Evolutionary conservation across 192 early-diverging fungal genomes (phyloP), one percentile per base, ranked within the genome.

Genomic region (Linnemannia hyalina): DNA sequence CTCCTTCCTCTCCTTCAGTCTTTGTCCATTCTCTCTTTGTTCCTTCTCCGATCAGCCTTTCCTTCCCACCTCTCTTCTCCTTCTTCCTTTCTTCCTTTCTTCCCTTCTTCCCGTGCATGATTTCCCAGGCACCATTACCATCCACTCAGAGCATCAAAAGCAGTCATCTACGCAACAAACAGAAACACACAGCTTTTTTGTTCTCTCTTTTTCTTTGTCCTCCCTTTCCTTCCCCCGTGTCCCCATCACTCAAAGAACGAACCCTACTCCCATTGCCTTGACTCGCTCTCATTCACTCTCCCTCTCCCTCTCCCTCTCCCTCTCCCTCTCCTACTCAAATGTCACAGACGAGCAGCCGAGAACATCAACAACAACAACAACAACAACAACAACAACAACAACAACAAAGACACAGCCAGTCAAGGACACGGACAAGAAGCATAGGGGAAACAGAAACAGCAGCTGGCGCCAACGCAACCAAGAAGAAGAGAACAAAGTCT

Each of bases 291-390:
- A 40, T 5, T 40, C 44, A 15, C 44, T 46, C 44, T 9, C 44
- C 13, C 44, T 46, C 11, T 46, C 35, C 35, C 47, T 49, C 49
- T 52, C 5, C 18, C 47, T 4, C 18, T 52, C 49, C 22, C 15
- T 52, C 47, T 4, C 18, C 22, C 49, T 52, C 15, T 52, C 29
- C 60, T 29, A 65, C 26, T 32, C 60, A 65, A 65, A 65, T 65
- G 60, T 65, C 60, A 65, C 60, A 65, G 60, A 35, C 60, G 60
- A 29, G 60, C 60, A 65, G 60, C 29, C n/a, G 29, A 65, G 60
- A 65, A 65, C n/a, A n/a, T n/a, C 60, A 63, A 13, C 60, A 63
- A 63, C 60, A 63, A 10, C 60, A 63, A 29, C 55, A 60, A 60
- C 23, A 26, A 60, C 55, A 60, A 26, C 15, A 55, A 55, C 54